A percentile compares a stretch with the other conserved stretches of the same genome.
These are phyloP conservation scores for Fusarium redolens DNA, from an alignment of 2,329 filamentous ascomycete species.

Conservation along the genomic window DNA sequence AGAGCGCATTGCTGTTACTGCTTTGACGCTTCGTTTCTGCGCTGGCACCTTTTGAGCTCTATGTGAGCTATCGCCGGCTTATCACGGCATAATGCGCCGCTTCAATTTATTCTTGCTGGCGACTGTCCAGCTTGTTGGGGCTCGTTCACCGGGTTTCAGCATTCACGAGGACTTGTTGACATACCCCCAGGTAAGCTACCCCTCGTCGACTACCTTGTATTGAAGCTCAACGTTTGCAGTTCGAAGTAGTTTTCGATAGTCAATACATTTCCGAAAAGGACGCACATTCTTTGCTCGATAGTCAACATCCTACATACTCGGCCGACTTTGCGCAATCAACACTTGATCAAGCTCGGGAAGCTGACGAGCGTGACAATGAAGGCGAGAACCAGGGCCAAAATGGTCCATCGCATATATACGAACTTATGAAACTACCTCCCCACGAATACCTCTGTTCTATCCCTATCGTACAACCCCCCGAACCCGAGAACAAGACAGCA, in stretches of 20 bases:
- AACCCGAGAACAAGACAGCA: slow-evolving; percentile 72
- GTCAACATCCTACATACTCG: slow-evolving; percentile 53
- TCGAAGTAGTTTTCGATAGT: slow-evolving; percentile 81
- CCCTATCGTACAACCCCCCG: slow-evolving; percentile 71
- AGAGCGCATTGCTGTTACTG: slow-evolving; percentile 8
- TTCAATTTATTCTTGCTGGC: slow-evolving; percentile 58
- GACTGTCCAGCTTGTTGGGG: slow-evolving; percentile 57
- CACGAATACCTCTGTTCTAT: slow-evolving; percentile 87
- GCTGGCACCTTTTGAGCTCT: slow-evolving; percentile 35
- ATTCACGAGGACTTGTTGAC: slow-evolving; percentile 90
- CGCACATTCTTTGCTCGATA: slow-evolving; percentile 70
- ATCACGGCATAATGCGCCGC: slow-evolving; percentile 62
- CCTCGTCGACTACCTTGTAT: background rate
- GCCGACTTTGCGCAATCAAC: slow-evolving; percentile 56
- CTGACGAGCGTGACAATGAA: slow-evolving; percentile 47
- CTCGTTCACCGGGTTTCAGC: slow-evolving; percentile 74
- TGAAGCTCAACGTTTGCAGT: slow-evolving; percentile 62
- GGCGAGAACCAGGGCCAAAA: slow-evolving; percentile 28
- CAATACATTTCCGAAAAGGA: slow-evolving; percentile 77
- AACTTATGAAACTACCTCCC: slow-evolving; percentile 77
- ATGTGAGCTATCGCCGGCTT: slow-evolving; percentile 43
- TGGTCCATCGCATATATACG: slow-evolving; percentile 64
- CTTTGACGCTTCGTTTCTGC: slow-evolving; percentile 20
- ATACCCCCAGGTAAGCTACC: slow-evolving; percentile 78
- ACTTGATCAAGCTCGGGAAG: slow-evolving; percentile 48